Evolutionary conservation across 371 early-diverging fungal genomes (phyloP).

Genomic region (Syncephalastrum racemosum): DNA sequence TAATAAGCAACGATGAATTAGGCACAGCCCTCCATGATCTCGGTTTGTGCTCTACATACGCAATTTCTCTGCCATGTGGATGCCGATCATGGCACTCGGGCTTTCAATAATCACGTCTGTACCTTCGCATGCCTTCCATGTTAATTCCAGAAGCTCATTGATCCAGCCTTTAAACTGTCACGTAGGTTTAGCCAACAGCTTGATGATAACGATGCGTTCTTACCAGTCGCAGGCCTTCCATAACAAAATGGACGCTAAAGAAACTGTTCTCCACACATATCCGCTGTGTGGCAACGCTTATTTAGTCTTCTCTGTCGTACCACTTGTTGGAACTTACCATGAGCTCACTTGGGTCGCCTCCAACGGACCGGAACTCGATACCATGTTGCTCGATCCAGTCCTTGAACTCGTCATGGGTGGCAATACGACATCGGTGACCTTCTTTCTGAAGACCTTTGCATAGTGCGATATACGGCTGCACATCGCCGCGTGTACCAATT

Average conservation of each 20-base stretch:
- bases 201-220: constrained; percentile 1
- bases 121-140: constrained; percentile 74
- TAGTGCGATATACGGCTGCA: constrained; percentile 84
- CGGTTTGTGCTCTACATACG: constrained; percentile 17
- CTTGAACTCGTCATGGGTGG: constrained; percentile 75
- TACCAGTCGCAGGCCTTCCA: constrained; percentile 58
- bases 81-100: constrained; percentile 77
- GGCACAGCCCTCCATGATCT: not conserved
- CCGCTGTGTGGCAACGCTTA: constrained; percentile 33
- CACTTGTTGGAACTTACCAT: constrained; percentile 39
- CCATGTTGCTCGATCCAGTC: constrained; percentile 76
- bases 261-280: constrained; percentile 79
- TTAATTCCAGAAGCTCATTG: constrained; percentile 65
- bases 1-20: constrained; percentile 5
- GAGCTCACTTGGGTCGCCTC: constrained; percentile 70
- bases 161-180: constrained; percentile 69
- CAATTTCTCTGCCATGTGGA: constrained; percentile 79
- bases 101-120: constrained; percentile 78
- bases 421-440: constrained; percentile 76
- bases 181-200: not conserved
- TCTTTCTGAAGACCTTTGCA: constrained; percentile 73
- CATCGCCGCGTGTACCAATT: constrained; percentile 87
- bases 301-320: not conserved
- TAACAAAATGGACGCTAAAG: constrained; percentile 71
- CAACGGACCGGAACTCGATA: constrained; percentile 73